Base-by-base conservation (phyloP, 768 basidiomycete genomes). In the Tulasnella calospora region DNA sequence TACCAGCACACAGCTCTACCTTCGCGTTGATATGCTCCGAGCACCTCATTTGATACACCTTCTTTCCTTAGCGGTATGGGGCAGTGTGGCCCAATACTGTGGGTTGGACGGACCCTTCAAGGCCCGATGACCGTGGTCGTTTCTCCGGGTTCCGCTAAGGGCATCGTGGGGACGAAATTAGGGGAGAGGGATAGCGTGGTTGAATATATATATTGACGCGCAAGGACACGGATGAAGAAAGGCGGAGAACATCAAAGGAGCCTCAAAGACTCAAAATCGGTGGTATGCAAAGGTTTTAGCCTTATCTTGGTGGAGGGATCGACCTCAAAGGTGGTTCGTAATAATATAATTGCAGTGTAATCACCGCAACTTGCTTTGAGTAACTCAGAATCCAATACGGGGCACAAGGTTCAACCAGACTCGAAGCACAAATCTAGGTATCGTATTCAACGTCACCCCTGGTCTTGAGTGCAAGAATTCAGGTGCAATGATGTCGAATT, bases 151-250 rank as follows among this genome's bases (percentile, higher is more conserved):
- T 92, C 94, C 81, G 88, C 92, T 0, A 86, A 89, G 78, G 82
- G 82, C 17, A 91, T 93, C 74, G 87, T 89, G n/a, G 61, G 84
- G 89, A 21, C 86, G 83, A 76, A 88, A 92, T 80, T 84, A 86
- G 74, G 84, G 74, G 84, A 86, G 74, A 84, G 85, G 0, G 87
- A 87, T 2, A 90, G 90, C 0, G 81, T 85, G 15, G 88, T 90
- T 33, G 88, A 92, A 81, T 89, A 90, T 79, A 86, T 89, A 79
- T 0, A 92, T 91, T 82, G 84, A 87, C 17, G 91, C 90, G 27
- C 91, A 92, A 83, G 90, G 90, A 4, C 90, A 91, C 82, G 90
- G 90, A 0, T 91, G 88, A 87, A 84, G 89, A 71, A 87, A 87
- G 79, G 88, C 86, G 36, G 86, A 88, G 76, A 90, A 86, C 72